A percentile compares a stretch with the other conserved stretches of the same genome.
Evolutionary conservation across 345 rosid species (phyloP).

Genomic region (Microcos paniculata): DNA sequence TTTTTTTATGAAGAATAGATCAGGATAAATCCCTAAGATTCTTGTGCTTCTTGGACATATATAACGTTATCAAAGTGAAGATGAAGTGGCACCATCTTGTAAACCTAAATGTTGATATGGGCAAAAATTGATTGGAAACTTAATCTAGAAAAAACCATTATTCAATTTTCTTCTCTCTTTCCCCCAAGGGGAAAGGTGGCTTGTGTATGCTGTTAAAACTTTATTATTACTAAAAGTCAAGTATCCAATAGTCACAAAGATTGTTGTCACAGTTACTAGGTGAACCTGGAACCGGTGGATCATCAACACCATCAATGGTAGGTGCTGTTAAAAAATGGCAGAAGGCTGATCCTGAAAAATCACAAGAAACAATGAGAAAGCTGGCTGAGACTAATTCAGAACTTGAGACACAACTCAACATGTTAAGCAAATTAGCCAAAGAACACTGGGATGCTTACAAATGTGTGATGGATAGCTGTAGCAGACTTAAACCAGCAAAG

Average conservation of each 20-base stretch:
- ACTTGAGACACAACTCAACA: conserved; percentile 64
- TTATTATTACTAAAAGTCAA: conserved; percentile 1
- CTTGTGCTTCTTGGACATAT: neutral
- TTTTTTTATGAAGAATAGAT: neutral
- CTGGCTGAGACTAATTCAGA: conserved; percentile 73
- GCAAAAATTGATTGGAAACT: neutral
- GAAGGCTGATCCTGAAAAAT: conserved; percentile 75
- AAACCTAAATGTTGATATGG: neutral
- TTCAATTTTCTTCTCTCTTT: neutral
- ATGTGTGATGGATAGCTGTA: conserved; percentile 57
- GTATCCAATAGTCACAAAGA: conserved; percentile 11
- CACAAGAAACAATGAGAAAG: conserved; percentile 74
- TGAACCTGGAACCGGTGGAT: conserved; percentile 97
- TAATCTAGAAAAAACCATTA: neutral
- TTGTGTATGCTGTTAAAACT: neutral
- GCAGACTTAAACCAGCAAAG: conserved; percentile 64
- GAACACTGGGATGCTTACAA: conserved; percentile 69
- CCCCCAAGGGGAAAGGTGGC: neutral
- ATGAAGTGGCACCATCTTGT: neutral
- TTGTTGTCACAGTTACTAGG: conserved; percentile 65
- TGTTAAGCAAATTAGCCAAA: conserved; percentile 70
- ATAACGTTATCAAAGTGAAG: neutral
- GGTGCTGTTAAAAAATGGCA: conserved; percentile 98
- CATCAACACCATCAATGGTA: conserved; percentile 97
- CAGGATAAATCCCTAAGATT: neutral